Evolutionary conservation across 306 rosid species (phyloP).

Genomic region (Quercus parvula): DNA sequence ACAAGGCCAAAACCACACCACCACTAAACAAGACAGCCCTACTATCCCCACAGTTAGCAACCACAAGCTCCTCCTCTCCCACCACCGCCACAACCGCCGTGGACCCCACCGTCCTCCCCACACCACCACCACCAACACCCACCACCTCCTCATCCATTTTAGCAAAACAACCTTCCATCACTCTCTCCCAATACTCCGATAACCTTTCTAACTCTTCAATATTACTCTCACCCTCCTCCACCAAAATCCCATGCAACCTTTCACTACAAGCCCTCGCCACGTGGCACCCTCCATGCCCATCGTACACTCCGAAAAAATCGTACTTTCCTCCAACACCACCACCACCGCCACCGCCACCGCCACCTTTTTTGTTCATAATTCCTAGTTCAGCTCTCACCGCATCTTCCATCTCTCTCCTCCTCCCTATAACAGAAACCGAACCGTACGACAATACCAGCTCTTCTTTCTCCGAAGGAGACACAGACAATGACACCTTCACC

Average conservation of each 20-base stretch:
- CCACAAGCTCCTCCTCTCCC: conserved; percentile 41
- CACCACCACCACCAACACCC: conserved; percentile 21
- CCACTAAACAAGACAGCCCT: conserved; percentile 79
- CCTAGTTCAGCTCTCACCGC: conserved; percentile 67
- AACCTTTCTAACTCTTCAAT: not conserved
- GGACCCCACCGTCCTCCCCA: conserved; percentile 56
- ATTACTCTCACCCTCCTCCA: conserved; percentile 40
- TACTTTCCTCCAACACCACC: conserved; percentile 13
- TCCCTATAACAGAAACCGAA: conserved; percentile 60
- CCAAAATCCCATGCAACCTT: conserved; percentile 54
- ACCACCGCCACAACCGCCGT: conserved; percentile 67
- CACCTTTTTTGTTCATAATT: conserved; percentile 22
- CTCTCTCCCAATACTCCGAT: conserved; percentile 48
- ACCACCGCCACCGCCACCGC: not conserved
- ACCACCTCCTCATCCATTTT: conserved; percentile 72
- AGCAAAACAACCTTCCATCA: conserved; percentile 76
- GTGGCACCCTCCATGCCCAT: conserved; percentile 81
- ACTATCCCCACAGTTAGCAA: conserved; percentile 85
- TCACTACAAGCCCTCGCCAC: conserved; percentile 67
- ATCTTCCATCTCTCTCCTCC: conserved; percentile 89
- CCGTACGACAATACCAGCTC: conserved; percentile 36
- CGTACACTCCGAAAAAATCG: conserved; percentile 75
- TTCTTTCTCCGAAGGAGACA: conserved; percentile 1
- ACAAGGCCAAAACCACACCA: conserved; percentile 56
- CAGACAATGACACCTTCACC: conserved; percentile 37